Evolutionary conservation across 257 asterid genomes (phyloP).

Genomic region (Capsicum rhomboideum): DNA sequence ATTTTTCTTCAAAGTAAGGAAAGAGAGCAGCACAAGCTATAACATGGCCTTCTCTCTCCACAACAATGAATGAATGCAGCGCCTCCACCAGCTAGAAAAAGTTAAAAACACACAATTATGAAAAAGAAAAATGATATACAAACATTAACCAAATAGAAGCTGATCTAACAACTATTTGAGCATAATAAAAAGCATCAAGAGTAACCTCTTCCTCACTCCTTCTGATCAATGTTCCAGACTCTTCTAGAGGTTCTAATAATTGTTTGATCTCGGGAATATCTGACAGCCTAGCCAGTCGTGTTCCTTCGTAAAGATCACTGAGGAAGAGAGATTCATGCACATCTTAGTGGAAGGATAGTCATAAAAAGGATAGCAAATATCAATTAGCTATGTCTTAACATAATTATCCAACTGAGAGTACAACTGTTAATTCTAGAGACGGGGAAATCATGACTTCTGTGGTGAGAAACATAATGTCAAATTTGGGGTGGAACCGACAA

Average conservation of each 20-base stretch:
- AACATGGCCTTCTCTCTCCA: slow-evolving; percentile 93
- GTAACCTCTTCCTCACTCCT: slow-evolving; percentile 84
- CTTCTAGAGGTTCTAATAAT: slow-evolving; percentile 73
- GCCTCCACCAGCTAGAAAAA: slow-evolving; percentile 50
- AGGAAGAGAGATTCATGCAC: slow-evolving; percentile 12
- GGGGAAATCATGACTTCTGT: background rate
- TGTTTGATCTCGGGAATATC: slow-evolving; percentile 73
- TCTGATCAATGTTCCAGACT: slow-evolving; percentile 71
- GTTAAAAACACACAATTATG: background rate
- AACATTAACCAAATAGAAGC: background rate
- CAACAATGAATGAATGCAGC: slow-evolving; percentile 54
- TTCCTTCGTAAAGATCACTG: slow-evolving; percentile 97
- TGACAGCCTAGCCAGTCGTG: slow-evolving; percentile 57
- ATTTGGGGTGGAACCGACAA: background rate
- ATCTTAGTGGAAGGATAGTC: background rate
- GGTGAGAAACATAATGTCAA: background rate
- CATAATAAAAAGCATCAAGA: background rate
- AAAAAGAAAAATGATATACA: background rate
- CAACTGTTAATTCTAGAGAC: background rate
- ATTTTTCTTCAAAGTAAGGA: slow-evolving; percentile 64
- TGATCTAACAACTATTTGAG: background rate
- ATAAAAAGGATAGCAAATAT: background rate
- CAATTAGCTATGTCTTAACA: background rate
- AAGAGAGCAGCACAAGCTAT: slow-evolving; percentile 88
- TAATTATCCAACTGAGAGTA: background rate